Percentiles rank a stretch among this genome's conserved stretches.
Conservation (phyloP, 768 basidiomycete species). For the Leccinum variicolor region DNA sequence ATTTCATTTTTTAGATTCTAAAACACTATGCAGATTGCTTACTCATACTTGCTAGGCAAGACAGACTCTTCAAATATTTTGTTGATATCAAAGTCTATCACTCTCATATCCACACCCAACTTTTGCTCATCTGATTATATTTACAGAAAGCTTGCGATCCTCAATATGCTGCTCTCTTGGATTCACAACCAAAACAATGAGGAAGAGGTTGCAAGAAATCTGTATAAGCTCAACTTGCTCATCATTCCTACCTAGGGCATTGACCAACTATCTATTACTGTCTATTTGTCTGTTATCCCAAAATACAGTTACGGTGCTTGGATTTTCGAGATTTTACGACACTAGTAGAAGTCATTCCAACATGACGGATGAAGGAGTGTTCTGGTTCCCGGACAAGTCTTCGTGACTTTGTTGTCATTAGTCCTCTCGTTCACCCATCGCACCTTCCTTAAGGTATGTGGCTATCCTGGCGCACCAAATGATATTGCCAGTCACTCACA, state of each 20-base stretch:
- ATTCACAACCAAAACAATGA: constrained; percentile 81
- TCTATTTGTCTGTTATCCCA: no score
- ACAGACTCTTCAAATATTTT: constrained; percentile 99
- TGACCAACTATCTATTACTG: no score
- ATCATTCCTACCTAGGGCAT: neutral
- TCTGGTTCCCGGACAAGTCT: no score
- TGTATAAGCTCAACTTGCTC: constrained; percentile 41
- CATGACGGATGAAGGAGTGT: no score
- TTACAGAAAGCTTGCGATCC: constrained; percentile 83
- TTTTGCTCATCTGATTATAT: neutral
- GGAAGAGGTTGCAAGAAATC: constrained; percentile 85
- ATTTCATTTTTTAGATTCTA: neutral
- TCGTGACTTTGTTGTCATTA: no score
- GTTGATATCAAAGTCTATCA: constrained; percentile 85
- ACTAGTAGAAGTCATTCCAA: no score
- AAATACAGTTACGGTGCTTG: no score
- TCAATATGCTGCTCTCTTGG: constrained; percentile 86
- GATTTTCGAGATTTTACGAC: no score
- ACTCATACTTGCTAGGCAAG: constrained; percentile 96
- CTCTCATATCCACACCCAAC: neutral
- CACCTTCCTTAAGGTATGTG: no score
- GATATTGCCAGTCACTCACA: no score
- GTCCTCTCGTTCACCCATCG: no score
- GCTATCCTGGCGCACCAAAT: no score
- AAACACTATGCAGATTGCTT: constrained; percentile 59